Evolutionary conservation across 371 early-diverging fungal genomes (phyloP).

Genomic region (Rhizopus stolonifer): DNA sequence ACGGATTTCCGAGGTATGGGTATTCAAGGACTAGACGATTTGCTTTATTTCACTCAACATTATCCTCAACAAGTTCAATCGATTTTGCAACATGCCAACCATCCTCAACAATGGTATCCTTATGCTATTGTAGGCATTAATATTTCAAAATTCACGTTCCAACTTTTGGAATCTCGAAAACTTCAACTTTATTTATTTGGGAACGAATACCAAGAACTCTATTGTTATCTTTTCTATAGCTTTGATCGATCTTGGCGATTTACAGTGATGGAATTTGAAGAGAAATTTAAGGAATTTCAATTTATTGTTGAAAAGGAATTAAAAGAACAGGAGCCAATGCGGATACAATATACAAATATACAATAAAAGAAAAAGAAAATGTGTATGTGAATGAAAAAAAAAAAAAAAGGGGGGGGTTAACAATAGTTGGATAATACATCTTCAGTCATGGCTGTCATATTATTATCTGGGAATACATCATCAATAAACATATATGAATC

Average conservation of each 20-base stretch:
- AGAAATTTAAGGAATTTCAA: constrained; percentile 63
- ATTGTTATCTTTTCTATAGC: constrained; percentile 68
- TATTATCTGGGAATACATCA: constrained; percentile 2
- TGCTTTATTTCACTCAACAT: constrained; percentile 65
- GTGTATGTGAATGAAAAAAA: too few species aligned
- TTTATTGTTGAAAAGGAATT: constrained; percentile 44
- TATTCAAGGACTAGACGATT: constrained; percentile 72
- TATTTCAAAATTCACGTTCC: constrained; percentile 69
- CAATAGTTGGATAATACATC: constrained; percentile 4
- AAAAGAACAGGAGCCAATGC: neutral
- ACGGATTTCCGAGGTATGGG: constrained; percentile 91
- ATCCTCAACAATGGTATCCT: constrained; percentile 58
- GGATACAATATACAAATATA: constrained; percentile 11
- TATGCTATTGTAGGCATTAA: constrained; percentile 85
- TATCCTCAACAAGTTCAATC: constrained; percentile 55
- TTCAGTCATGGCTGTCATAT: neutral
- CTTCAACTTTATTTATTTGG: constrained; percentile 71
- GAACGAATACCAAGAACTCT: constrained; percentile 64
- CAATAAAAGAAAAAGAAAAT: neutral
- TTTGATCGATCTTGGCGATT: constrained; percentile 74
- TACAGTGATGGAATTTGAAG: constrained; percentile 77
- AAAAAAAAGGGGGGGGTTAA: neutral
- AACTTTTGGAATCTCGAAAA: constrained; percentile 61
- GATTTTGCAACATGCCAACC: constrained; percentile 33
- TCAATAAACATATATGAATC: constrained; percentile 2